phyloP scores from a whole-genome alignment of 2,329 filamentous ascomycete species.

The Phialemoniopsis sp. region DNA sequence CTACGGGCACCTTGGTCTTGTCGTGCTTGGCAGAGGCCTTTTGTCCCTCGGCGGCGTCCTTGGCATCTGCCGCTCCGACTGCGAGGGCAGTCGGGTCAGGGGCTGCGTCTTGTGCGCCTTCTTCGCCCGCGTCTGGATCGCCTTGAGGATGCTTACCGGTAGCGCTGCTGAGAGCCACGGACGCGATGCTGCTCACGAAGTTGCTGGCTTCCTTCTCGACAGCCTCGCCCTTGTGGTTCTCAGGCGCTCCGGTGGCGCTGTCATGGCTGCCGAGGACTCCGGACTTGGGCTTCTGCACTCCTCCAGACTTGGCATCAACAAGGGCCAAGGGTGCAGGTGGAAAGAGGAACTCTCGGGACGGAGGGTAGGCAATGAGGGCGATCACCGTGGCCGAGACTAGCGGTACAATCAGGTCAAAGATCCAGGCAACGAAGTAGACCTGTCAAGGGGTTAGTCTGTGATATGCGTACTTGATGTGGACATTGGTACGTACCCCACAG shows the following conservation, averaged over 20 bases:
- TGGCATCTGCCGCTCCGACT: slow-evolving; percentile 31
- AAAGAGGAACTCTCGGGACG: slow-evolving; percentile 60
- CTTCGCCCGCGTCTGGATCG: slow-evolving; percentile 48
- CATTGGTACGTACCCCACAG: slow-evolving; percentile 28
- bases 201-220: slow-evolving; percentile 81
- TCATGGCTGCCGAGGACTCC: slow-evolving; percentile 73
- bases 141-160: slow-evolving; percentile 71
- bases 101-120: slow-evolving; percentile 15
- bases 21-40: slow-evolving; percentile 53
- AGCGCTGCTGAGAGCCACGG: slow-evolving; percentile 69
- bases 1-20: slow-evolving; percentile 75
- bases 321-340: slow-evolving; percentile 74
- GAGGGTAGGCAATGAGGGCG: slow-evolving; percentile 61
- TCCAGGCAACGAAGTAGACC: slow-evolving; percentile 61
- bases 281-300: slow-evolving; percentile 71
- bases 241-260: slow-evolving; percentile 75
- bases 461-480: not conserved
- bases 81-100: slow-evolving; percentile 32
- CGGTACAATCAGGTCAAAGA: slow-evolving; percentile 66
- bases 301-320: slow-evolving; percentile 65
- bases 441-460: slow-evolving; percentile 5
- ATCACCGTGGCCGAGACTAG: slow-evolving; percentile 55
- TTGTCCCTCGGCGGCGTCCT: slow-evolving; percentile 38
- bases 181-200: slow-evolving; percentile 69
- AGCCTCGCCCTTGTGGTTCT: slow-evolving; percentile 79